Percentiles rank a stretch among this genome's conserved stretches.
These are phyloP conservation scores for Miamiensis avidus DNA, from an alignment of 169 alveolate species.

Conservation along the genomic window DNA sequence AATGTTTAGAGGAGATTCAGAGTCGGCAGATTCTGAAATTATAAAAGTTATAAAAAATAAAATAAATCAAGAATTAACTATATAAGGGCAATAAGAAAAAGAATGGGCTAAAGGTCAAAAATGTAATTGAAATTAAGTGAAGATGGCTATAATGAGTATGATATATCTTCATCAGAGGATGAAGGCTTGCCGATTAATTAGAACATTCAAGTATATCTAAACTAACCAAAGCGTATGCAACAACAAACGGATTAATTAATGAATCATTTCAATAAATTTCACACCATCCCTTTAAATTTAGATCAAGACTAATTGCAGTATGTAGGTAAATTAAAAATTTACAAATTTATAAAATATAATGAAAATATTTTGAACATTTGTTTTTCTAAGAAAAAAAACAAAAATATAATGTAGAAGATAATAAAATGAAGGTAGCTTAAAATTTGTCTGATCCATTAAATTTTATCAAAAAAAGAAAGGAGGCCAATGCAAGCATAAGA, in stretches of 20 bases:
- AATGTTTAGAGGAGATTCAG: conserved; percentile 53
- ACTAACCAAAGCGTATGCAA: not conserved
- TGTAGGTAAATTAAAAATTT: too few species aligned
- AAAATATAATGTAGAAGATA: too few species aligned
- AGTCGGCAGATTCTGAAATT: not conserved
- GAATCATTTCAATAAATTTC: not conserved
- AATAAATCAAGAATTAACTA: not conserved
- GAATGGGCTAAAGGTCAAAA: not conserved
- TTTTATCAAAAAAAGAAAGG: not conserved
- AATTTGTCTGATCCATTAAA: not conserved
- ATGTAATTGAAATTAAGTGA: not conserved
- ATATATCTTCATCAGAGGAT: not conserved
- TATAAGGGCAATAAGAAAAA: not conserved
- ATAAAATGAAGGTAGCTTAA: not conserved
- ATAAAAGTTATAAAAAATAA: not conserved
- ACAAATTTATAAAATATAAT: too few species aligned
- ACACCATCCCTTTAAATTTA: too few species aligned
- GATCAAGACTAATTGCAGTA: too few species aligned
- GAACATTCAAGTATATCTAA: too few species aligned
- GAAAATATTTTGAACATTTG: not conserved
- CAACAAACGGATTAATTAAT: not conserved
- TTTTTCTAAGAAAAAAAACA: not conserved
- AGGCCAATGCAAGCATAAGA: not conserved
- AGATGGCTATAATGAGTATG: not conserved
- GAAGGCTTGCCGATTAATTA: not conserved